These are phyloP conservation scores for Stephanodiscus triporus DNA, from an alignment of 108 stramenopile species.

Conservation along the genomic window DNA sequence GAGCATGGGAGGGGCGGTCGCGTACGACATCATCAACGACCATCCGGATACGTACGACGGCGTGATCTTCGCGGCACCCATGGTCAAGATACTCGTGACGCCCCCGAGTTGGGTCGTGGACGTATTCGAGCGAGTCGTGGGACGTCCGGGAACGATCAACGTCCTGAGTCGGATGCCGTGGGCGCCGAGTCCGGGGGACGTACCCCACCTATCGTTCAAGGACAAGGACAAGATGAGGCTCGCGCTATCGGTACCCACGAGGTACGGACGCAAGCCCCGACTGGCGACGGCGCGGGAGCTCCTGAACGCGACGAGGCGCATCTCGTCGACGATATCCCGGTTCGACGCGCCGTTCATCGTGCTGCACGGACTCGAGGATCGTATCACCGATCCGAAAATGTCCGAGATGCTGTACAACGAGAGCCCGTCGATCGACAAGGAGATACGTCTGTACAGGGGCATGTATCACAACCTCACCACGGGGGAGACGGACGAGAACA, in stretches of 20 bases:
- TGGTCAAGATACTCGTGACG: slow-evolving; percentile 71
- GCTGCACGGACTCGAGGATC: slow-evolving; percentile 64
- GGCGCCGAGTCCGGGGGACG: slow-evolving; percentile 55
- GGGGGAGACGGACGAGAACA: slow-evolving; percentile 48
- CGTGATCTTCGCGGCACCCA: slow-evolving; percentile 66
- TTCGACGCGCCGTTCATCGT: slow-evolving; percentile 72
- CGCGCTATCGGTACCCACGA: slow-evolving; percentile 24
- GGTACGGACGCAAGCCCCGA: slow-evolving; percentile 62
- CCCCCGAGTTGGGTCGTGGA: slow-evolving; percentile 67
- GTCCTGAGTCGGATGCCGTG: slow-evolving; percentile 43
- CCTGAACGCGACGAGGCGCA: slow-evolving; percentile 56
- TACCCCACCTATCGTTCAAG: slow-evolving; percentile 47
- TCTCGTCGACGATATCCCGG: slow-evolving; percentile 41
- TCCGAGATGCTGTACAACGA: slow-evolving; percentile 65
- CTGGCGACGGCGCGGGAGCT: slow-evolving; percentile 71
- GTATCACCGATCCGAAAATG: slow-evolving; percentile 62
- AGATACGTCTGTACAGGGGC: slow-evolving; percentile 58
- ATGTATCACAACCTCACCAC: slow-evolving; percentile 47
- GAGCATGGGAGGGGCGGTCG: slow-evolving; percentile 75
- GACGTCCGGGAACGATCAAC: slow-evolving; percentile 50
- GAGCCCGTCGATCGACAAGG: slow-evolving; percentile 60
- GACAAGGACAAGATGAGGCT: slow-evolving; percentile 53
- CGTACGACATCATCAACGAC: slow-evolving; percentile 43
- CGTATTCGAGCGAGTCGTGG: slow-evolving; percentile 42
- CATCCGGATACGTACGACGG: slow-evolving; percentile 49